Percentiles rank a stretch among this genome's conserved stretches.
Conservation (phyloP, 1,284 basidiomycete genomes). For the Mycosarcoma maydis region DNA sequence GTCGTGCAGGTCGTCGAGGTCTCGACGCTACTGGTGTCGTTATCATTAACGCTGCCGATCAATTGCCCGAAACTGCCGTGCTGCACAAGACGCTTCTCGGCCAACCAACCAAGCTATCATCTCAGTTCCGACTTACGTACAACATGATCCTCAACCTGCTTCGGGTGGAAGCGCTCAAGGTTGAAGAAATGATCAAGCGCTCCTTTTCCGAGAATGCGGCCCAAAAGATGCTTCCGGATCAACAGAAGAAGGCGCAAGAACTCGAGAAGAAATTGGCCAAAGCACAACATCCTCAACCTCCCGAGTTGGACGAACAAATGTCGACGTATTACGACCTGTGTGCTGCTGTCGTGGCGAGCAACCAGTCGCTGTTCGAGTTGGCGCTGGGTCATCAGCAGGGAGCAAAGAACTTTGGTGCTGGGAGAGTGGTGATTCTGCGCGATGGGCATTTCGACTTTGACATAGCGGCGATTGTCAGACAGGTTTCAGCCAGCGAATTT, state of each 20-base stretch:
- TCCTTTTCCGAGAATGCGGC: conserved; percentile 98
- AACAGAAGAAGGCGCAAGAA: conserved; percentile 81
- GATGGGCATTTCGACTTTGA: conserved; percentile 78
- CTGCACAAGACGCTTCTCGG: conserved; percentile 89
- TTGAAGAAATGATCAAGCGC: conserved; percentile 99
- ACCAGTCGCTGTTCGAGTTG: conserved; percentile 76
- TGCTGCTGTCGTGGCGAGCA: conserved; percentile 75
- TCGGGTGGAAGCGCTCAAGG: conserved; percentile 91
- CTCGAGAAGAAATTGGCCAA: conserved; percentile 77
- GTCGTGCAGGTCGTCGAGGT: conserved; percentile 93
- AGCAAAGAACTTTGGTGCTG: conserved; percentile 76
- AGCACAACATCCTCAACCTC: conserved; percentile 75
- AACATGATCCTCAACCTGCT: conserved; percentile 99
- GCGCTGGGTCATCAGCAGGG: conserved; percentile 76
- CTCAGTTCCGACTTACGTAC: conserved; percentile 97
- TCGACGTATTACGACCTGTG: conserved; percentile 81
- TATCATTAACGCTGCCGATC: conserved; percentile 81
- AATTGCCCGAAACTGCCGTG: conserved; percentile 76
- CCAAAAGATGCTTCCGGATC: conserved; percentile 89
- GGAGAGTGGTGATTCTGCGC: conserved; percentile 83
- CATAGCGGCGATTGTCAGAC: conserved; percentile 80
- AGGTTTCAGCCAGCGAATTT: conserved; percentile 73
- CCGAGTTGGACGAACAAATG: conserved; percentile 73
- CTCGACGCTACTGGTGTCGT: conserved; percentile 95
- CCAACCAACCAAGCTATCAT: conserved; percentile 87